A percentile compares a stretch with the other conserved stretches of the same genome.
Evolutionary conservation across 129 eudicot species (phyloP).

Genomic region (Flaveria robusta): DNA sequence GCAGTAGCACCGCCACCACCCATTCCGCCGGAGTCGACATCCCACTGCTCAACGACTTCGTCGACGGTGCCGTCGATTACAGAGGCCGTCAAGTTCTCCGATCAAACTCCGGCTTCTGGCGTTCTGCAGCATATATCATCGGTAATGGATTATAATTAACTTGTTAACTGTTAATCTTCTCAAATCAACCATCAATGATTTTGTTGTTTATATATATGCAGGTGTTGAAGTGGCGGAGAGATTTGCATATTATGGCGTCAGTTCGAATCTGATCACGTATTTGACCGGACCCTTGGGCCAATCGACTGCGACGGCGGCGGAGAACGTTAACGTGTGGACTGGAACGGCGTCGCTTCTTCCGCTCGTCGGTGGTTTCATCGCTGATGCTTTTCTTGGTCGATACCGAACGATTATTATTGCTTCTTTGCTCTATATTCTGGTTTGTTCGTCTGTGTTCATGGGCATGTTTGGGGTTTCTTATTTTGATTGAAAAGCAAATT

Average conservation of each 20-base stretch:
- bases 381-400: slow-evolving; percentile 69
- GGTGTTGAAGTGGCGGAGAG: slow-evolving; percentile 65
- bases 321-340: slow-evolving; percentile 58
- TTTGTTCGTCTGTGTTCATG: slow-evolving; percentile 18
- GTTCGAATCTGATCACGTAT: slow-evolving; percentile 54
- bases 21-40: slow-evolving; percentile 8
- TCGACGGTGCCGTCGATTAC: slow-evolving; percentile 54
- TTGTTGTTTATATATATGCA: slow-evolving; percentile 10
- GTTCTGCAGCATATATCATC: slow-evolving; percentile 45
- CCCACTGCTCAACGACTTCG: slow-evolving; percentile 47
- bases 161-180: too few species aligned
- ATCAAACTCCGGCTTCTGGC: slow-evolving; percentile 65
- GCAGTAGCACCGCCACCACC: neutral
- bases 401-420: slow-evolving; percentile 54
- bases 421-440: slow-evolving; percentile 61
- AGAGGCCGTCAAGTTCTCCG: slow-evolving; percentile 50
- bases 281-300: slow-evolving; percentile 56
- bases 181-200: too few species aligned
- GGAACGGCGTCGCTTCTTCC: slow-evolving; percentile 63
- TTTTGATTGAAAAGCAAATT: too few species aligned
- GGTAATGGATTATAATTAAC: slow-evolving; percentile 27
- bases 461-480: too few species aligned
- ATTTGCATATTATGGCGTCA: slow-evolving; percentile 61
- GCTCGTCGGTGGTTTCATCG: slow-evolving; percentile 56
- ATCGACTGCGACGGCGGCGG: slow-evolving; percentile 67